Evolutionary conservation across 2,329 filamentous ascomycete species (phyloP).

Genomic region (Cladosporium sp.): DNA sequence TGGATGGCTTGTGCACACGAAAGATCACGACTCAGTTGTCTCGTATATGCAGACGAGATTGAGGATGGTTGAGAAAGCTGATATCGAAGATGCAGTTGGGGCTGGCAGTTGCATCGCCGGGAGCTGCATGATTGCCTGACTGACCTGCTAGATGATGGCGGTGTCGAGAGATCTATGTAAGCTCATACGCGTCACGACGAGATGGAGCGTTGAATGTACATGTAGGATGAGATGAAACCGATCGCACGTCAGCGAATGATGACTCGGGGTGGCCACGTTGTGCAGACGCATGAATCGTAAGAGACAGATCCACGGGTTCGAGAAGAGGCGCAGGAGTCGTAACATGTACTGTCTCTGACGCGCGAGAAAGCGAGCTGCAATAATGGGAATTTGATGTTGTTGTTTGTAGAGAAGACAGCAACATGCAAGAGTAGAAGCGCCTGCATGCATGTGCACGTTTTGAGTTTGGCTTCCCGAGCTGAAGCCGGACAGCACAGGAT

Average conservation of each 20-base stretch:
- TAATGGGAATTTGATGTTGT: not conserved
- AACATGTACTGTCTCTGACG: not conserved
- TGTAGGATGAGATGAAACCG: slow-evolving; percentile 3
- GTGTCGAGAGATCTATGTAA: not conserved
- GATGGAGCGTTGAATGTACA: not conserved
- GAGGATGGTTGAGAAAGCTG: not conserved
- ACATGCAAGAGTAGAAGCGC: not conserved
- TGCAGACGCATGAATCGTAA: not conserved
- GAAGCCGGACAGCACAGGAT: not conserved
- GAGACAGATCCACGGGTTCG: not conserved
- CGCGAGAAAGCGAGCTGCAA: not conserved
- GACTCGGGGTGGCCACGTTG: not conserved
- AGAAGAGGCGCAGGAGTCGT: not conserved
- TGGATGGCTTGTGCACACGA: not conserved
- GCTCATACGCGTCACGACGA: not conserved
- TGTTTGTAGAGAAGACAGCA: not conserved
- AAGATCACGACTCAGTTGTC: not conserved
- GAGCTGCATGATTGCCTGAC: not conserved
- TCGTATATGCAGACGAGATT: not conserved
- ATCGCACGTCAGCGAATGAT: slow-evolving; percentile 5
- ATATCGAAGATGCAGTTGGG: not conserved
- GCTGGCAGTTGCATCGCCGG: not conserved
- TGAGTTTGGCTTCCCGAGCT: not conserved
- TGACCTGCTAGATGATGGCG: not conserved
- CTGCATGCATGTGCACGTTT: not conserved